Conservation (phyloP, 2,329 filamentous ascomycete species). For the Ramularia endophylla region DNA sequence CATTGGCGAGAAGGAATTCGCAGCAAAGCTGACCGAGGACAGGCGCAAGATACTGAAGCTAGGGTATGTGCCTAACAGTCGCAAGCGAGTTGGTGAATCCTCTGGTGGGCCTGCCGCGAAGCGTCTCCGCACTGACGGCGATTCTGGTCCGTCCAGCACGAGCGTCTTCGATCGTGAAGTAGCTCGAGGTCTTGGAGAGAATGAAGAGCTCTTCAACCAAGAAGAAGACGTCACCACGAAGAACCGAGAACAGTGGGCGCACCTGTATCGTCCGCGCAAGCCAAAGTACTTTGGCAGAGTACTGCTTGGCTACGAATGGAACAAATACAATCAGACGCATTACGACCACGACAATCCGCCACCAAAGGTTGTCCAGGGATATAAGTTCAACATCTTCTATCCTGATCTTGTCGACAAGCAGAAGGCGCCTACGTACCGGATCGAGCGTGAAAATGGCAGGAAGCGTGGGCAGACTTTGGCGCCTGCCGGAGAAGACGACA, state of each 20-base stretch:
- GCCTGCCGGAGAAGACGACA: conserved; percentile 91
- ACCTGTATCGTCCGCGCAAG: conserved; percentile 82
- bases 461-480: conserved; percentile 88
- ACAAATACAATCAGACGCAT: conserved; percentile 99
- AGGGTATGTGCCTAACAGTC: conserved; percentile 61
- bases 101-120: conserved; percentile 15
- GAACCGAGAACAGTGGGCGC: conserved; percentile 68
- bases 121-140: conserved; percentile 22
- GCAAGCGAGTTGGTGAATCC: conserved; percentile 10
- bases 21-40: conserved; percentile 52
- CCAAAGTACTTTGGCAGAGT: conserved; percentile 97
- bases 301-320: conserved; percentile 99
- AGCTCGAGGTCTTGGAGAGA: conserved; percentile 82
- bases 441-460: conserved; percentile 86
- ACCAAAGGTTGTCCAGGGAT: conserved; percentile 95
- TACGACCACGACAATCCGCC: conserved; percentile 98
- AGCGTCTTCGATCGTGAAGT: conserved; percentile 67
- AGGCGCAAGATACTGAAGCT: conserved; percentile 57
- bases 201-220: conserved; percentile 90
- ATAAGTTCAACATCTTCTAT: conserved; percentile 99
- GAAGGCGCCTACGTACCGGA: conserved; percentile 92
- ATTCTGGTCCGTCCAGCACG: conserved; percentile 6
- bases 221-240: conserved; percentile 70
- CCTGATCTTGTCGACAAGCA: conserved; percentile 93
- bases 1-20: conserved; percentile 53